Evolutionary conservation across 345 rosid genomes (phyloP), one percentile per base, ranked within the genome.

Genomic region (Murraya paniculata): DNA sequence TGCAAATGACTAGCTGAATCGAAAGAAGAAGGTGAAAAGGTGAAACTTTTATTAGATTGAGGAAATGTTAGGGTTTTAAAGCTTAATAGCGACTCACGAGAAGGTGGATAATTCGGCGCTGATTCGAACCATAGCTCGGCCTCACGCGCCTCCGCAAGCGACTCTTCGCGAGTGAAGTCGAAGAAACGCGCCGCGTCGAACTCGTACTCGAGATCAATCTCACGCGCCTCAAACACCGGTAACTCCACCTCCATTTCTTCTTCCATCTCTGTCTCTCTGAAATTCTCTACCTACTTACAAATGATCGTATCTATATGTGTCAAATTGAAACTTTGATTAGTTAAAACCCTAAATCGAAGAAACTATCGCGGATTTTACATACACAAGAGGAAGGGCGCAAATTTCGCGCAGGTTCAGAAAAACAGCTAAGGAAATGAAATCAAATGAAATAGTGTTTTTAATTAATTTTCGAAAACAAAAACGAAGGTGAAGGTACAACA

Each of bases 171-270:
- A 6, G 90, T 80, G 86, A 97, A 93, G 81, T 97, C 98, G 70
- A 80, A 93, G 92, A 86, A 91, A 72, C 82, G 82, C 72, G 94
- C 80, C 33, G 99, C 99, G 45, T 94, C 98, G 64, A 90, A 97
- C 92, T 97, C 99, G 85, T 94, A 97, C 35, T 87, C 92, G 55
- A 85, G 82, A 87, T 97, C 99, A 56, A 93, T 78, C 81, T 92
- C 97, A 31, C 82, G 91, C 62, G 89, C 98, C 82, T 89, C 94
- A 16, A 89, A 97, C 69, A 92, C 88, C 72, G 88, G 76, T 50
- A 75, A 45, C 75, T 84, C 87, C 56, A 80, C 74, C 80, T 87
- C 92, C 87, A 87, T 83, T 70, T 73, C 85, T 75, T 83, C 86
- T 82, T 85, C 89, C 82, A 84, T 45, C 79, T 45, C 50, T 13